These are phyloP conservation scores for Fusarium denticulatum DNA, from an alignment of 2,329 filamentous ascomycete genomes.

Conservation along the genomic window DNA sequence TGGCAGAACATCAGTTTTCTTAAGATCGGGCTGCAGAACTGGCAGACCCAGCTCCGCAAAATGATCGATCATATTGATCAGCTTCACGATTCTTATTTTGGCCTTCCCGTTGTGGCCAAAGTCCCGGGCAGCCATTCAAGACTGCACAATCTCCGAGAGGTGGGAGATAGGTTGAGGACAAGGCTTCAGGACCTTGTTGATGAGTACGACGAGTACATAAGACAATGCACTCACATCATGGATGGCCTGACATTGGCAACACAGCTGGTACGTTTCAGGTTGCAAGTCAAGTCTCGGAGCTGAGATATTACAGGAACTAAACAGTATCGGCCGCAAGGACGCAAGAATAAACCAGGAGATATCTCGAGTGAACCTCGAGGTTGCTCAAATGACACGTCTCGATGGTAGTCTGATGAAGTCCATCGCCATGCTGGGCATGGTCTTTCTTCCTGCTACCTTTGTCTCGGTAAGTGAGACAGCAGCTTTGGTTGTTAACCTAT, in stretches of 20 bases:
- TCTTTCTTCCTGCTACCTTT: constrained; percentile 7
- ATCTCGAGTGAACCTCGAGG: not conserved
- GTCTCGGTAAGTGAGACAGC: not conserved
- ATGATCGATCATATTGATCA: not conserved
- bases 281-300: rapidly evolving
- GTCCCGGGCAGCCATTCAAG: rapidly evolving
- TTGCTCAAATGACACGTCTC: not conserved
- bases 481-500: not conserved
- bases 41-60: not conserved
- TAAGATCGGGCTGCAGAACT: not conserved
- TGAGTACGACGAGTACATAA: constrained; percentile 6
- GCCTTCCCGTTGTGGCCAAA: not conserved
- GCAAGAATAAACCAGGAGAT: not conserved
- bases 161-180: not conserved
- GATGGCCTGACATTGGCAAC: not conserved
- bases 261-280: not conserved
- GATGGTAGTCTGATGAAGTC: constrained; percentile 8
- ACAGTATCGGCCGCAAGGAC: not conserved
- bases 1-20: not conserved
- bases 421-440: not conserved
- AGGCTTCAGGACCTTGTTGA: not conserved
- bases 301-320: not conserved
- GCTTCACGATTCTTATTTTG: not conserved
- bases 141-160: not conserved
- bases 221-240: not conserved